Evolutionary conservation across 208 protist genomes (phyloP), one percentile per base, ranked within the genome.

Genomic region (Leishmania lainsoni): DNA sequence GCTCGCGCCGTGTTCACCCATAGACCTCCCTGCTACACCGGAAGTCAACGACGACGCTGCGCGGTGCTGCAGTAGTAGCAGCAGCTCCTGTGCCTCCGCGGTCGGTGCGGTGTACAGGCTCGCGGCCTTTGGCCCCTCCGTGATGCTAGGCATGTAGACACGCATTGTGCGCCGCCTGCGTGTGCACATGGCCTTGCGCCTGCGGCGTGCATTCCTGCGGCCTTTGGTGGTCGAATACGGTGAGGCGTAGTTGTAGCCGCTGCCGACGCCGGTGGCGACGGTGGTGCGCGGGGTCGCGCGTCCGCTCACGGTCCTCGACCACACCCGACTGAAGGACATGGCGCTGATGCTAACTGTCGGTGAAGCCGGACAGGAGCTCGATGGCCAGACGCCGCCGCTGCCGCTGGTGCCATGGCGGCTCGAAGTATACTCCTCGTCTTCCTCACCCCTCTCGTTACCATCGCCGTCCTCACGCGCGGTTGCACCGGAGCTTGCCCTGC

Each of bases 21-120:
- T n/a, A 39, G 39, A 17, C 20, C 17, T 48, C 39, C 29, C 66
- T 8, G 66, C 5, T 42, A 39, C 2, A n/a, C 68, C 70, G 45
- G 58, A 26, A 32, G 32, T 5, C 14, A 75, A 22, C 72, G 63
- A 10, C 45, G 56, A n/a, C 14, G 58, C 26, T 5, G 78, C 70
- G 26, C 77, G 73, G 26, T 66, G 79, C 63, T 83, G 83, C 61
- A 84, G 80, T 45, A 71, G 84, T 49, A 80, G 42, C 45, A 84
- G 68, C 51, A 76, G 56, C 56, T 83, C 80, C 35, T 84, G 80
- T 32, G 84, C 80, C 54, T 87, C 80, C 5, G 80, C 84, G 49
- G 79, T 87, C 12, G 86, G 82, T 5, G 86, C 86, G 35, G 79
- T 84, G 79, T 86, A 89, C 10, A 89, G 86, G 49, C 76, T 80